phyloP scores from a whole-genome alignment of 805 yeast species.

The Brettanomyces nanus region DNA sequence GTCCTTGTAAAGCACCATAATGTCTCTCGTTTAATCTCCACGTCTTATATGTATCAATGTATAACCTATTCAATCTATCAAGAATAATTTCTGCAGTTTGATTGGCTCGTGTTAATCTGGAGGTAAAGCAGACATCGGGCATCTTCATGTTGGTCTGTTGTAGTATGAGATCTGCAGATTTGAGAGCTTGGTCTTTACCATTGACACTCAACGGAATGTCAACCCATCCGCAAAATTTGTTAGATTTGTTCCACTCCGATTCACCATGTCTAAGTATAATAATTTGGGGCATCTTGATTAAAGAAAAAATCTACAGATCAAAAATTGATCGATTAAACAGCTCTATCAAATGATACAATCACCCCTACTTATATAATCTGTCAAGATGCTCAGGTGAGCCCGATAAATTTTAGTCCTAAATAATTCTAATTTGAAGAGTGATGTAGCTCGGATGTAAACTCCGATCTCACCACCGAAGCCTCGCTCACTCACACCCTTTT shows the following conservation, averaged over 20 bases:
- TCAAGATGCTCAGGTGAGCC: no score
- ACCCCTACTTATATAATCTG: no score
- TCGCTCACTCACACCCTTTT: no score
- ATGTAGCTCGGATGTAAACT: no score
- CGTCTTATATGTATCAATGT: constrained; percentile 45
- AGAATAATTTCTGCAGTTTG: constrained; percentile 66
- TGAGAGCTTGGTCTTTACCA: constrained; percentile 60
- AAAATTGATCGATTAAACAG: no score
- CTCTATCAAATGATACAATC: no score
- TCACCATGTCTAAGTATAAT: constrained; percentile 76
- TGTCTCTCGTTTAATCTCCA: constrained; percentile 84
- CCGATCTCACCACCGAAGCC: no score
- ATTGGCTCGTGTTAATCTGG: constrained; percentile 64
- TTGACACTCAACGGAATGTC: constrained; percentile 61
- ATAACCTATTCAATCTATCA: constrained; percentile 43
- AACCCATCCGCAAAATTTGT: constrained; percentile 81
- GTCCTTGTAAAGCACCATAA: constrained; percentile 77
- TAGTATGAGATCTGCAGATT: constrained; percentile 53
- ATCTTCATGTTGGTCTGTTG: constrained; percentile 40
- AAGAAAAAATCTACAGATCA: no score
- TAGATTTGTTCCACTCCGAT: constrained; percentile 68
- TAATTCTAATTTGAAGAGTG: no score
- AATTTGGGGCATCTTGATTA: constrained; percentile 20
- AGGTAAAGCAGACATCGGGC: constrained; percentile 35
- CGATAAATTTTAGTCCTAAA: no score